Conservation (phyloP, 2,329 filamentous ascomycete genomes). For the Chrysoporthe austroafricana region DNA sequence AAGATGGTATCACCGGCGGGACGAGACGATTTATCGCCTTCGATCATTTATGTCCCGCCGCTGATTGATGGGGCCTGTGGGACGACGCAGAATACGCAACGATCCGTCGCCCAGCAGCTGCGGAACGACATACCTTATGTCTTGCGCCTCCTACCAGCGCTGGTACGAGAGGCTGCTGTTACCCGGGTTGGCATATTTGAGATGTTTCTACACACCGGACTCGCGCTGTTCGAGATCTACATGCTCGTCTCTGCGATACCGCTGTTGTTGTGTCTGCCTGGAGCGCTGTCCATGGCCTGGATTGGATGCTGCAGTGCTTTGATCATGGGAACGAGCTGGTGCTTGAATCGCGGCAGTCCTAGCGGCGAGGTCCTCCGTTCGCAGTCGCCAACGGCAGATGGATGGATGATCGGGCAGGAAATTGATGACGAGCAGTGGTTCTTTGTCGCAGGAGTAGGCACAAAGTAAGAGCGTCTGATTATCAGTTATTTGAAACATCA, state of each 20-base stretch:
- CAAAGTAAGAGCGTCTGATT: slow-evolving; percentile 33
- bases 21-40: slow-evolving; percentile 8
- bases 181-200: slow-evolving; percentile 33
- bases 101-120: slow-evolving; percentile 31
- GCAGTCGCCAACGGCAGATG: slow-evolving; percentile 31
- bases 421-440: slow-evolving; percentile 40
- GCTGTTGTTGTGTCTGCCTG: slow-evolving; percentile 39
- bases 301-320: slow-evolving; percentile 31
- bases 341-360: slow-evolving; percentile 36
- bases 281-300: slow-evolving; percentile 37
- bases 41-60: slow-evolving; percentile 41
- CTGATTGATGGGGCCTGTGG: slow-evolving; percentile 42
- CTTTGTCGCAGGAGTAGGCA: slow-evolving; percentile 41
- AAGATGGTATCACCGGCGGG: background rate
- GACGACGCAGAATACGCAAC: slow-evolving; percentile 37
- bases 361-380: slow-evolving; percentile 30
- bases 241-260: slow-evolving; percentile 35
- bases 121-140: slow-evolving; percentile 32
- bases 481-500: background rate
- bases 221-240: slow-evolving; percentile 35
- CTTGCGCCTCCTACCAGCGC: slow-evolving; percentile 32
- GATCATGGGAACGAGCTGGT: slow-evolving; percentile 35
- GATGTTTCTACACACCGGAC: slow-evolving; percentile 32
- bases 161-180: slow-evolving; percentile 30
- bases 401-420: slow-evolving; percentile 36